phyloP scores from a whole-genome alignment of 352 stramenopile species.

The Pythium scleroteichum region DNA sequence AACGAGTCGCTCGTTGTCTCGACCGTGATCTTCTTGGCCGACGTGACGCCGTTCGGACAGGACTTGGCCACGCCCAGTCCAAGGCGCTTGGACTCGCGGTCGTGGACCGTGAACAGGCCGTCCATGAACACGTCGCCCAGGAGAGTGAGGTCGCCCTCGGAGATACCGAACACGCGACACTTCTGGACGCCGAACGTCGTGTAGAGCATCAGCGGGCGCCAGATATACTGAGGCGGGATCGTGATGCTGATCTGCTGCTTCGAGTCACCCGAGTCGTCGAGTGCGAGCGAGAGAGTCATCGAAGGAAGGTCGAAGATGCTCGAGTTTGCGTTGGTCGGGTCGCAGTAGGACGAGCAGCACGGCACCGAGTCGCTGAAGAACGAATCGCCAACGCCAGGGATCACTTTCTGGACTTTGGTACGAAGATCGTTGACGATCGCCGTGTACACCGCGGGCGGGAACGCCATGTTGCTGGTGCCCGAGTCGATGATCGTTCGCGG shows the following conservation, averaged over 20 bases:
- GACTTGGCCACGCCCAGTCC: conserved; percentile 67
- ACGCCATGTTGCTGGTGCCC: conserved; percentile 78
- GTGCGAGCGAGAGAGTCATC: conserved; percentile 61
- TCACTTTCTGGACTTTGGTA: conserved; percentile 47
- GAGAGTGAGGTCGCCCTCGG: conserved; percentile 71
- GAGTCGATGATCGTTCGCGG: conserved; percentile 77
- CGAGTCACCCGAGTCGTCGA: conserved; percentile 35
- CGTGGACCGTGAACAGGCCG: conserved; percentile 79
- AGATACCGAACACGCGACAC: conserved; percentile 83
- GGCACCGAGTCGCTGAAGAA: conserved; percentile 74
- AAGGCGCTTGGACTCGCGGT: conserved; percentile 55
- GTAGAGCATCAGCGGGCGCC: conserved; percentile 69
- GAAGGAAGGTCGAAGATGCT: conserved; percentile 63
- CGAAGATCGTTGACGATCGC: conserved; percentile 58
- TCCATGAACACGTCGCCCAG: conserved; percentile 88
- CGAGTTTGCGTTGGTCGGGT: conserved; percentile 61
- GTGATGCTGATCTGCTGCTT: conserved; percentile 70
- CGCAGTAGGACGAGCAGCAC: conserved; percentile 70
- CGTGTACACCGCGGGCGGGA: conserved; percentile 67
- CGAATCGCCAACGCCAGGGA: conserved; percentile 39
- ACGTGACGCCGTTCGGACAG: conserved; percentile 72
- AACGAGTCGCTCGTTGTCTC: conserved; percentile 40
- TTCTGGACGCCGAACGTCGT: conserved; percentile 36
- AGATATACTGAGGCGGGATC: conserved; percentile 82
- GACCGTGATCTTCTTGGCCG: conserved; percentile 65